Evolutionary conservation across 2,329 filamentous ascomycete genomes (phyloP).

Genomic region (Scedosporium apiospermum): DNA sequence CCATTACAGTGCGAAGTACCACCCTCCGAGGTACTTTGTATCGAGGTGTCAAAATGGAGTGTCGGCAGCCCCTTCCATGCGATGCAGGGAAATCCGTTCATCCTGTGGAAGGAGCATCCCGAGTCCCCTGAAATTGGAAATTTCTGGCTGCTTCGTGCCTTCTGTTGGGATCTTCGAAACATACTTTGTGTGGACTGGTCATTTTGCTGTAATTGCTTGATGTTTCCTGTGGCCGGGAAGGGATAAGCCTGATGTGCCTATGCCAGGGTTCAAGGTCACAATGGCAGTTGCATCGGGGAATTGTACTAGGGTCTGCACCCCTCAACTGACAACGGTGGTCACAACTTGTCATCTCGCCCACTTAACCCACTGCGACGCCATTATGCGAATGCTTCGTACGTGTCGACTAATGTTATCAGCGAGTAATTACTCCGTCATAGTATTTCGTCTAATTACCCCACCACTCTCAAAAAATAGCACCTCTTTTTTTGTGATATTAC

Average conservation of each 20-base stretch:
- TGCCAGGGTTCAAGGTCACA: not conserved
- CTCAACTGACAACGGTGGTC: not conserved
- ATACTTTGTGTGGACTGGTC: not conserved
- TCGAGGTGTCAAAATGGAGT: too few species aligned
- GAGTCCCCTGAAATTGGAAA: not conserved
- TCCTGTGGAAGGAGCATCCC: too few species aligned
- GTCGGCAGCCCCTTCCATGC: too few species aligned
- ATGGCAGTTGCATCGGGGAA: not conserved
- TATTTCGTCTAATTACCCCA: too few species aligned
- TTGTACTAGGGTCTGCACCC: not conserved
- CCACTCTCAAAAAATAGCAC: too few species aligned
- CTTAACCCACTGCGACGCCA: not conserved
- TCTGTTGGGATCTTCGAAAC: not conserved
- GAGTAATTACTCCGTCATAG: too few species aligned
- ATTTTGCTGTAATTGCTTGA: not conserved
- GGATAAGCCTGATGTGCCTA: not conserved
- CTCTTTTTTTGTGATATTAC: too few species aligned
- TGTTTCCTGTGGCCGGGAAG: not conserved
- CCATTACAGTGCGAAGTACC: not conserved
- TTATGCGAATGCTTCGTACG: too few species aligned
- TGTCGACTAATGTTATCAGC: too few species aligned
- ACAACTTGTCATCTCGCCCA: not conserved
- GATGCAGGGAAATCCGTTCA: too few species aligned
- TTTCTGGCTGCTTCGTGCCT: not conserved
- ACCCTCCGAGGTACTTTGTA: too few species aligned